A percentile compares a stretch with the other conserved stretches of the same genome.
phyloP scores from a whole-genome alignment of 768 basidiomycete species.

The Tremella mesenterica region DNA sequence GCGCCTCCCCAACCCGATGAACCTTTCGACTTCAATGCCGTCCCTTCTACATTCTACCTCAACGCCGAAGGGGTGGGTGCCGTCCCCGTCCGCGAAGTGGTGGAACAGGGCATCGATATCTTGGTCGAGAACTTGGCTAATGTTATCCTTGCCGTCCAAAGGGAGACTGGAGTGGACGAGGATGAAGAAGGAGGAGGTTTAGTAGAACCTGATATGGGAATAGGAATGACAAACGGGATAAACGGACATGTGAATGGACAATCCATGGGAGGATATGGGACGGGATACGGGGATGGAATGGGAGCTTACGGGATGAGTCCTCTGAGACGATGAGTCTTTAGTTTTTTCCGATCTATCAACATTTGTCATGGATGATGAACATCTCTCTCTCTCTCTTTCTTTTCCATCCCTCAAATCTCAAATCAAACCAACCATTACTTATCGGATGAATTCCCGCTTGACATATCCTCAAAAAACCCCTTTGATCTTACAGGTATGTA shows the following conservation, averaged over 20 bases:
- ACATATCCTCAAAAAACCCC: too few relatives aligned
- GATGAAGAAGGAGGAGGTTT: slow-evolving; percentile 22
- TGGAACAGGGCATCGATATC: slow-evolving; percentile 37
- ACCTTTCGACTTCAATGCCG: slow-evolving; percentile 76
- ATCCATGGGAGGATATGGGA: not conserved
- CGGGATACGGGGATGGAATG: slow-evolving; percentile 3
- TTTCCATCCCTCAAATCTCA: too few relatives aligned
- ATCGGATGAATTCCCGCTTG: too few relatives aligned
- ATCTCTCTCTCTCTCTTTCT: too few relatives aligned
- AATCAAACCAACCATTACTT: too few relatives aligned
- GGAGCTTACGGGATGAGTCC: slow-evolving; percentile 35
- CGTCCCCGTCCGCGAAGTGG: slow-evolving; percentile 37
- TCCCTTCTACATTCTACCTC: slow-evolving; percentile 84
- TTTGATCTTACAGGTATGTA: too few relatives aligned
- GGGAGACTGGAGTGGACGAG: slow-evolving; percentile 36
- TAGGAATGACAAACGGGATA: slow-evolving; percentile 6
- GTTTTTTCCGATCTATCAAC: too few relatives aligned
- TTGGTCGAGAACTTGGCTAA: slow-evolving; percentile 51
- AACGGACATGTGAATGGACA: slow-evolving; percentile 4
- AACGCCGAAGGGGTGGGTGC: slow-evolving; percentile 85
- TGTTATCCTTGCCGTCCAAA: slow-evolving; percentile 52
- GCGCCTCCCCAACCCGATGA: slow-evolving; percentile 63
- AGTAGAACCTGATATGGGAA: slow-evolving; percentile 23
- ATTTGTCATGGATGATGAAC: too few relatives aligned
- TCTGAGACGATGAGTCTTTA: slow-evolving; percentile 20